These are phyloP conservation scores for Geranium brycei DNA, from an alignment of 345 rosid genomes.

Conservation along the genomic window DNA sequence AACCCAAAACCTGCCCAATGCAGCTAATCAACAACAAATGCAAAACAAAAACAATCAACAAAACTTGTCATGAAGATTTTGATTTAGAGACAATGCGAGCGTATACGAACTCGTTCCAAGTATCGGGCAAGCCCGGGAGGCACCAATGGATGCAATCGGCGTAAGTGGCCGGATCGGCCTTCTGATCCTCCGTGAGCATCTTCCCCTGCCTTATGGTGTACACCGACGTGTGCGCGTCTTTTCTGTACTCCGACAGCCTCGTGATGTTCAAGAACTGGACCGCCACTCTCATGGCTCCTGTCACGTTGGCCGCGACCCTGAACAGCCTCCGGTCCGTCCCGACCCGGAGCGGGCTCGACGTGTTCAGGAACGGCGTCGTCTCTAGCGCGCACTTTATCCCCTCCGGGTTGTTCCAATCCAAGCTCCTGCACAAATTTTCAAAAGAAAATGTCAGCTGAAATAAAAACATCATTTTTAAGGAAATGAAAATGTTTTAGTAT, in stretches of 20 bases:
- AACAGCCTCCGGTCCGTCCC: slow-evolving; percentile 52
- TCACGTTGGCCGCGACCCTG: slow-evolving; percentile 29
- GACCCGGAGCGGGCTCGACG: slow-evolving; percentile 26
- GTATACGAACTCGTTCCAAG: slow-evolving; percentile 78
- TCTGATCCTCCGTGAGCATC: slow-evolving; percentile 33
- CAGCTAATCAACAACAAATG: too few species aligned
- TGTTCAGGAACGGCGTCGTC: slow-evolving; percentile 37
- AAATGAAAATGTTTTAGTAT: too few species aligned
- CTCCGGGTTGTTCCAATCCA: slow-evolving; percentile 42
- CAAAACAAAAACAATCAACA: too few species aligned
- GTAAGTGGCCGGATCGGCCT: slow-evolving; percentile 35
- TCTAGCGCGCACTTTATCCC: slow-evolving; percentile 55
- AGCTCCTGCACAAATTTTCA: slow-evolving; percentile 37
- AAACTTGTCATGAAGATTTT: slow-evolving; percentile 8
- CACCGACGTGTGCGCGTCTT: slow-evolving; percentile 70
- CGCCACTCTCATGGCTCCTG: slow-evolving; percentile 25
- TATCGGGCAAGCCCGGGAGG: slow-evolving; percentile 84
- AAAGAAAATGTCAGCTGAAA: too few species aligned
- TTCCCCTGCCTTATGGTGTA: slow-evolving; percentile 32
- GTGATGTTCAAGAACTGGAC: slow-evolving; percentile 53
- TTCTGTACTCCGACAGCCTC: slow-evolving; percentile 59
- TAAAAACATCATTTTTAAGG: too few species aligned
- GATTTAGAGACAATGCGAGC: slow-evolving; percentile 31
- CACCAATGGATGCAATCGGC: slow-evolving; percentile 95
- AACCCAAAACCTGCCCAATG: too few species aligned